phyloP scores from a whole-genome alignment of 2,329 filamentous ascomycete species.

The Corynespora cassiicola region DNA sequence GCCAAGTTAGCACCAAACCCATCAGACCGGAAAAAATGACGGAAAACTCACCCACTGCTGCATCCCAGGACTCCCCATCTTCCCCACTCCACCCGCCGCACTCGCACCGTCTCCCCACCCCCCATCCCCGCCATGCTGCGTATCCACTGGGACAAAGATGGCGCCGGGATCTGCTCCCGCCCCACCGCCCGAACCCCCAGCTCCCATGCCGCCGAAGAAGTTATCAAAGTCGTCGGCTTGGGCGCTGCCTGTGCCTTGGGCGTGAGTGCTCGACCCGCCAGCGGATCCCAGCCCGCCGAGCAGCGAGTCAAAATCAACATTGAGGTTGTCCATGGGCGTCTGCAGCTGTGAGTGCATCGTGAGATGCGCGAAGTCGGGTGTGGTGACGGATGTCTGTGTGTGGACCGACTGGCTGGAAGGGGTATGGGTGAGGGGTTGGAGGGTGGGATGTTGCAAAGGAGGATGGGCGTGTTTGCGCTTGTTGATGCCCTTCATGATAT shows the following conservation, averaged over 20 bases:
- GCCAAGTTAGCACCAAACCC: neutral
- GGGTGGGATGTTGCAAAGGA: constrained; percentile 34
- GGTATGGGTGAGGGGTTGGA: constrained; percentile 27
- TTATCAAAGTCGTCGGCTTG: constrained; percentile 32
- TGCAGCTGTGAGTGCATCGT: constrained; percentile 25
- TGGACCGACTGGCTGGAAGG: constrained; percentile 10
- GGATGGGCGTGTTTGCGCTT: constrained; percentile 28
- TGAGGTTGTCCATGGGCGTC: constrained; percentile 35
- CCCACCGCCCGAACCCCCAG: too few species aligned
- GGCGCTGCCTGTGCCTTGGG: too few species aligned
- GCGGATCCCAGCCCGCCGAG: constrained; percentile 26
- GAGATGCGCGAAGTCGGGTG: constrained; percentile 15
- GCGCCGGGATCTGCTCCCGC: constrained; percentile 30
- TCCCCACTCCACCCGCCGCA: too few species aligned
- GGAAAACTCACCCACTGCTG: constrained; percentile 39
- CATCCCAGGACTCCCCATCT: constrained; percentile 32
- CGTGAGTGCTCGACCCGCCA: constrained; percentile 10
- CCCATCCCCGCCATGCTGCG: constrained; percentile 4
- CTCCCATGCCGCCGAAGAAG: constrained; percentile 27
- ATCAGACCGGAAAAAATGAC: neutral
- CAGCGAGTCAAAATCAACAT: constrained; percentile 41
- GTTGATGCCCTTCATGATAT: constrained; percentile 46
- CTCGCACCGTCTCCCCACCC: constrained; percentile 28
- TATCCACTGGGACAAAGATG: constrained; percentile 45
- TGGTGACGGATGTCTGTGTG: constrained; percentile 12